phyloP scores from a whole-genome alignment of 2,329 filamentous ascomycete genomes.

The Cordyceps cateniannulata region DNA sequence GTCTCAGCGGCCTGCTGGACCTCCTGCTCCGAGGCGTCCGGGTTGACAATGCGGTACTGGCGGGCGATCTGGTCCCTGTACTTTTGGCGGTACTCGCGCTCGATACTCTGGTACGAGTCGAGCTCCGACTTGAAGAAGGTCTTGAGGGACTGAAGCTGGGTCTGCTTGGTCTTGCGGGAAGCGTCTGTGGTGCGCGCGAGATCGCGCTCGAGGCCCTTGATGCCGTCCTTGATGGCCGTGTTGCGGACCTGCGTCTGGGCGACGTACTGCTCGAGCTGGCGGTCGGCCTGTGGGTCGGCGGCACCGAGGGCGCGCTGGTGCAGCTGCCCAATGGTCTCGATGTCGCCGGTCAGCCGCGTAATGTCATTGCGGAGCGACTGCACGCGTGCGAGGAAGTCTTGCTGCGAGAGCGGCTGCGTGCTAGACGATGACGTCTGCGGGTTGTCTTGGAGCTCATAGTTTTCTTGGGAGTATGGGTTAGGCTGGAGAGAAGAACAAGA shows the following conservation, averaged over 20 bases:
- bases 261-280: slow-evolving; percentile 60
- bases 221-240: slow-evolving; percentile 70
- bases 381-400: slow-evolving; percentile 64
- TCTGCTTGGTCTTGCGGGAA: slow-evolving; percentile 59
- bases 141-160: slow-evolving; percentile 64
- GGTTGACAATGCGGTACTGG: slow-evolving; percentile 77
- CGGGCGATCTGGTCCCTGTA: slow-evolving; percentile 74
- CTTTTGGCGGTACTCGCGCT: slow-evolving; percentile 61
- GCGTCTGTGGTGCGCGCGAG: slow-evolving; percentile 55
- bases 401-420: slow-evolving; percentile 43
- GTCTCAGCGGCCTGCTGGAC: slow-evolving; percentile 61
- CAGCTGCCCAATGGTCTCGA: slow-evolving; percentile 60
- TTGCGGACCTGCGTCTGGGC: slow-evolving; percentile 66
- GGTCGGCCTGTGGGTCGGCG: slow-evolving; percentile 48
- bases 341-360: slow-evolving; percentile 56
- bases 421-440: slow-evolving; percentile 18
- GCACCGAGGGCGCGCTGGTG: slow-evolving; percentile 67
- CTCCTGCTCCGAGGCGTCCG: slow-evolving; percentile 68
- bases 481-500: slow-evolving; percentile 13
- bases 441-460: slow-evolving; percentile 45
- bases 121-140: slow-evolving; percentile 66
- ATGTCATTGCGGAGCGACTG: slow-evolving; percentile 63
- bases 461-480: slow-evolving; percentile 25
- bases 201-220: slow-evolving; percentile 69
- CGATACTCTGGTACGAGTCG: slow-evolving; percentile 63